These are phyloP conservation scores for Trichophyton verrucosum DNA, from an alignment of 2,329 filamentous ascomycete genomes.

Conservation along the genomic window DNA sequence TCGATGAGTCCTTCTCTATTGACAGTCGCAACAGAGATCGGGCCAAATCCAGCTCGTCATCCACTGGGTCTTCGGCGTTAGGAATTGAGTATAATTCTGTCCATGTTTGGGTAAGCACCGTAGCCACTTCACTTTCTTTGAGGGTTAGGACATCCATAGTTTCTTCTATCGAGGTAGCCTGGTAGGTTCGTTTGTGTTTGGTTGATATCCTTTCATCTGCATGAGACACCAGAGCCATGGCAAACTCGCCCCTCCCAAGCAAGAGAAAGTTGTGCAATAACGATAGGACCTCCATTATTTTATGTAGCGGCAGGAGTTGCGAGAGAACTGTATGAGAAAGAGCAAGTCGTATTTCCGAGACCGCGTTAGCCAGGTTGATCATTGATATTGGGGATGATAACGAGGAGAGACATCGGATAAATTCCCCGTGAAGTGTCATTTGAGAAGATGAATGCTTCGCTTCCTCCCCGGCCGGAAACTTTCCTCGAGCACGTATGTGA, in stretches of 20 bases:
- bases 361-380: conserved; percentile 55
- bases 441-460: conserved; percentile 43
- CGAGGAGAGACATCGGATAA: conserved; percentile 48
- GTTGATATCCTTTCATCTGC: conserved; percentile 68
- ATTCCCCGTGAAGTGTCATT: conserved; percentile 37
- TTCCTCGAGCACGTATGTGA: conserved; percentile 53
- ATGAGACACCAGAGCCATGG: conserved; percentile 71
- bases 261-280: conserved; percentile 79
- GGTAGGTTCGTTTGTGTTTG: conserved; percentile 50
- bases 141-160: conserved; percentile 53
- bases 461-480: conserved; percentile 22
- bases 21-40: conserved; percentile 60
- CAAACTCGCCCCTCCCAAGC: conserved; percentile 80
- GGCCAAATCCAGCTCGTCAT: conserved; percentile 72
- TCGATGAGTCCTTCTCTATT: conserved; percentile 23
- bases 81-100: conserved; percentile 64
- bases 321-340: conserved; percentile 76
- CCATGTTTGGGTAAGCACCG: conserved; percentile 67
- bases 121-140: conserved; percentile 75
- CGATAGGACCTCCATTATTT: conserved; percentile 63
- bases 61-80: conserved; percentile 59
- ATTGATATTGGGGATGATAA: conserved; percentile 63
- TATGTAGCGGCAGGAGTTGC: conserved; percentile 63
- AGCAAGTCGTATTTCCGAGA: conserved; percentile 65
- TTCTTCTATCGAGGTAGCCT: conserved; percentile 18